Base-by-base conservation (phyloP, 306 rosid genomes). In the Carpinus viminea region DNA sequence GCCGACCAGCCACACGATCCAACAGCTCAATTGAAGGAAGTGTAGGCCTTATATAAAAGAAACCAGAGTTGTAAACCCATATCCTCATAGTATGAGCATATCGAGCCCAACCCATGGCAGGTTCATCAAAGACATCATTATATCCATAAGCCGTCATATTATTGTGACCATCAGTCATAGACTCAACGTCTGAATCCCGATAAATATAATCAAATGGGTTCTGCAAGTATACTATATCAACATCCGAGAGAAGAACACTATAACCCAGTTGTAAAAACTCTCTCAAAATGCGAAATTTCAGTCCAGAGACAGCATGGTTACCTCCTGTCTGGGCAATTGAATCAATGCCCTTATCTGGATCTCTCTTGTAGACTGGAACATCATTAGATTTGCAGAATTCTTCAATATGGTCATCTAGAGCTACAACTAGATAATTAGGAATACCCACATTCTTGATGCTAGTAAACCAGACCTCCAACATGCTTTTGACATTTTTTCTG, bases 1-100 rank as follows among this genome's bases (percentile, higher is more conserved):
- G 97, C 57, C 97, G 85, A 78, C 8, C 66, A 46, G 95, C 95
- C 26, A 88, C 97, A 15, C 97, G 97, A 74, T 93, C 97, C 82
- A 93, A 82, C 66, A 93, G 93, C 88, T 93, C 98, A 43, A 93
- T 88, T n/a, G 98, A 85, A 70, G 98, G 93, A 80, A 89, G 82
- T 12, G 98, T 93, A 41, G 98, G 97, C 77, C 97, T 87, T 73
- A 93, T 82, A 87, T 86, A 93, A 70, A 93, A 91, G 84, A 93
- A 93, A 76, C 98, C 98, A 78, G 98, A 93, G 86, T 93, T 93
- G 82, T 86, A 93, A 75, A 88, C 98, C 98, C 98, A 93, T 78
- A 93, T 91, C 84, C 98, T 88, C 97, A 91, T 93, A 17, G 98
- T 93, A 84, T 87, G 96, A 46, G 96, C 98, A 84, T 89, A 93